Base-by-base conservation (phyloP, 129 eudicot species). In the Saussurea involucrata region DNA sequence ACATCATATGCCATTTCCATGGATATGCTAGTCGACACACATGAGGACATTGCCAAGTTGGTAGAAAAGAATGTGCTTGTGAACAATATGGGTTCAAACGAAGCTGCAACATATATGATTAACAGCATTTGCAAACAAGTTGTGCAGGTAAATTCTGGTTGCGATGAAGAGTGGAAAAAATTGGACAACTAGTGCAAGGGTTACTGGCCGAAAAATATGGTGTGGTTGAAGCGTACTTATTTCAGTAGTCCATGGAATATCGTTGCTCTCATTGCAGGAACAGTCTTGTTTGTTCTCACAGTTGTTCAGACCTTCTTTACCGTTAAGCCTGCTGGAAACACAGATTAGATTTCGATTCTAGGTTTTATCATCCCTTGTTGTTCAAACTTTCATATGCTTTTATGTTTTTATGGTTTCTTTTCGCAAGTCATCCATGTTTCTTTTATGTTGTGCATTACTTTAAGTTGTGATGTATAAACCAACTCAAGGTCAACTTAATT, bases 281-380 rank as follows among this genome's bases (percentile, higher is more conserved):
- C 65, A 2, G 24, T 61, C 2, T 22, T 75, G 32, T 75, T 63
- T 61, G 12, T 27, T 37, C 79, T 75, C 33, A 36, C 68, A 4
- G 63, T 63, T n/a, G 24, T 75, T 36, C 71, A 75, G 58, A 60
- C 79, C 4, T 21, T 75, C 79, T 75, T 60, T n/a, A 75, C 79
- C 11, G 17, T 75, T 25, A 37, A 37, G 24, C 22, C 79, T 0
- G 46, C 20, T 1, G 58, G 58, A 49, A 49, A 8, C 58, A 49
- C 21, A 49, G 58, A 49, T 15, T 49, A 49, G 58, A 49, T 49
- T 49, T 49, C 21, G 12, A 49, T 15, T 49, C 21, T 49, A 49
- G 17, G 21, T 49, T 49, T 49, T 17, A 15, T 49, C 21, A 1
- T 15, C 58, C 4, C 10, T 49, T 3, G 6, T 49, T 15, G 58